Evolutionary conservation across 331 rosid species (phyloP).

Genomic region (Malus hybrid): DNA sequence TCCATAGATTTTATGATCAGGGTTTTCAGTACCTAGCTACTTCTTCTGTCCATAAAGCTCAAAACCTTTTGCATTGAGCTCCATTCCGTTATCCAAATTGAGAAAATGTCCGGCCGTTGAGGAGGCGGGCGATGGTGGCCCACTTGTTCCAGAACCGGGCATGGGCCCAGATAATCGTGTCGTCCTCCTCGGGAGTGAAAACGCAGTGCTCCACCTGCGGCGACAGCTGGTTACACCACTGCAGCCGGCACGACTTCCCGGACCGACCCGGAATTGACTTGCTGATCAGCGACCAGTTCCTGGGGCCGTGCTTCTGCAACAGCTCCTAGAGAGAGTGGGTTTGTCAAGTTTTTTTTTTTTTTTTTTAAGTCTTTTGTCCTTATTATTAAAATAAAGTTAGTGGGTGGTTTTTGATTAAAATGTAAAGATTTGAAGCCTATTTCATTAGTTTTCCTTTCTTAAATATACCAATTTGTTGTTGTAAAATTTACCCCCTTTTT

Average conservation of each 20-base stretch:
- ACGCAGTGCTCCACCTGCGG: constrained; percentile 94
- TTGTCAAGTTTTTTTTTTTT: too few species aligned
- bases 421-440: too few species aligned
- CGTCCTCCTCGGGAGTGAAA: constrained; percentile 76
- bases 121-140: constrained; percentile 87
- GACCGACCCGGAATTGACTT: constrained; percentile 79
- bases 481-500: too few species aligned
- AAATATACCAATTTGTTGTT: too few species aligned
- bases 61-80: not conserved
- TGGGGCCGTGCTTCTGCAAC: constrained; percentile 65
- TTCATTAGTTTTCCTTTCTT: too few species aligned
- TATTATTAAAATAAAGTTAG: too few species aligned
- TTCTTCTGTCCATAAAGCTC: not conserved
- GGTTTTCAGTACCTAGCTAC: constrained; percentile 3
- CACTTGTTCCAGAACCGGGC: constrained; percentile 88
- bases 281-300: constrained; percentile 89
- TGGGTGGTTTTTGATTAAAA: too few species aligned
- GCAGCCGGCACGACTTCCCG: constrained; percentile 83
- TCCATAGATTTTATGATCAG: not conserved
- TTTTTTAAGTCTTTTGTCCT: too few species aligned
- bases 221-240: constrained; percentile 94
- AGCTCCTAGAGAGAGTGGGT: constrained; percentile 38
- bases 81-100: not conserved
- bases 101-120: constrained; percentile 55
- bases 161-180: constrained; percentile 69